Evolutionary conservation across 1,139 yeast genomes (phyloP).

Genomic region (Debaryomyces sp.): DNA sequence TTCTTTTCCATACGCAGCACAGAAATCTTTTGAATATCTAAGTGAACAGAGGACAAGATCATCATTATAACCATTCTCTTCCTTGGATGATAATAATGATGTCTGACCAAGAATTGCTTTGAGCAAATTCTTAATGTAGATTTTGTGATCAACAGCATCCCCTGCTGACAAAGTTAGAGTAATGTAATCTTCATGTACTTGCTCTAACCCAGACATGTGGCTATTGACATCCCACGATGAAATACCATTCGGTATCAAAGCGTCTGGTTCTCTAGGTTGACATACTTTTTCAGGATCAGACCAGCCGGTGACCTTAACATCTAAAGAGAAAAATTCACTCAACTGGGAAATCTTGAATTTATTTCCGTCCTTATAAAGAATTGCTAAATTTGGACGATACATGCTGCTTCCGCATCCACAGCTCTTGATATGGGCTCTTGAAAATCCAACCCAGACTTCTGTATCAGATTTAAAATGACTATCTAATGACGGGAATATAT

Average conservation of each 20-base stretch:
- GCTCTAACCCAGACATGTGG: background rate
- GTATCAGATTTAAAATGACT: conserved; percentile 25
- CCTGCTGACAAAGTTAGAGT: conserved; percentile 17
- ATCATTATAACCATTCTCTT: conserved; percentile 18
- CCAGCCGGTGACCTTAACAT: conserved; percentile 40
- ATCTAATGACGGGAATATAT: conserved; percentile 6
- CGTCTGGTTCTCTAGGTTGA: conserved; percentile 23
- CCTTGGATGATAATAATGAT: background rate
- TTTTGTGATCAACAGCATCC: conserved; percentile 14
- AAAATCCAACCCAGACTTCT: conserved; percentile 55
- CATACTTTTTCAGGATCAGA: conserved; percentile 27
- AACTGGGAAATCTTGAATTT: conserved; percentile 29
- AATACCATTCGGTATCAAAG: conserved; percentile 40
- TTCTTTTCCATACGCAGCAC: conserved; percentile 13
- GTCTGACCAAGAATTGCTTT: conserved; percentile 5
- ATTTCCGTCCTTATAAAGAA: conserved; percentile 35
- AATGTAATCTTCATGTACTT: conserved; percentile 10
- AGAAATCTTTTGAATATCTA: conserved; percentile 18
- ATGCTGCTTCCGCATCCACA: conserved; percentile 53
- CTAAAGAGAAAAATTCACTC: conserved; percentile 42
- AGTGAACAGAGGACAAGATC: conserved; percentile 26
- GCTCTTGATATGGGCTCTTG: conserved; percentile 44
- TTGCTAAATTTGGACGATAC: conserved; percentile 50
- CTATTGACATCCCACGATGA: conserved; percentile 25
- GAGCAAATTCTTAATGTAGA: conserved; percentile 16